Evolutionary conservation across 129 eudicot species (phyloP), one percentile per base, ranked within the genome.

Genomic region (Calendula officinalis): DNA sequence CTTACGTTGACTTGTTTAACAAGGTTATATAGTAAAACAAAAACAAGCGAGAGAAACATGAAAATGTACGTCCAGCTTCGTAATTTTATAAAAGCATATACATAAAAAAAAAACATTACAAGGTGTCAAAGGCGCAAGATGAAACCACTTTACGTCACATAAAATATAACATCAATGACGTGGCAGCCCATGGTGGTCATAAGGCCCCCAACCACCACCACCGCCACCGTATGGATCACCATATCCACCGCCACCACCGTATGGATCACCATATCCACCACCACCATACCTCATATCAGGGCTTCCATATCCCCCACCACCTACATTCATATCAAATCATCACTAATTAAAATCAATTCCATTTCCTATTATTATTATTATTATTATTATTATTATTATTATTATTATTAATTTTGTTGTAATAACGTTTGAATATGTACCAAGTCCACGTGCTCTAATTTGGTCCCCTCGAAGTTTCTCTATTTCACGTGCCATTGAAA

Each of bases 401-500:
- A 3, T 50, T 58, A 49, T 4, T 44, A 44, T 9, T 7, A 44
- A n/a, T 6, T 15, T 27, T 11, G 34, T 62, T 11, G 6, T 33
- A 17, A 4, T 7, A 22, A 22, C 2, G 53, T 47, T 47, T 47
- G 2, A 47, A 5, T 12, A 12, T 12, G 53, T 69, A 86, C 88
- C 83, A 62, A 56, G 71, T 50, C 91, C 89, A 69, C 74, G 75
- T n/a, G 76, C 42, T 62, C 98, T 85, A 66, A 81, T 72, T 64
- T 82, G 85, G 71, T 84, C 95, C n/a, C 91, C 88, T 66, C 91
- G 86, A 44, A 91, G 86, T 78, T 84, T 87, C 83, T 91, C 96
- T 39, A 87, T 77, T 64, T 91, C 98, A 54, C 95, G 88, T 46
- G 95, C 96, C 90, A 88, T 77, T 10, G 91, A 79, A 60, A 91